A percentile compares a stretch with the other conserved stretches of the same genome.
phyloP scores from a whole-genome alignment of 768 basidiomycete genomes.

The Rubroboletus satanas region DNA sequence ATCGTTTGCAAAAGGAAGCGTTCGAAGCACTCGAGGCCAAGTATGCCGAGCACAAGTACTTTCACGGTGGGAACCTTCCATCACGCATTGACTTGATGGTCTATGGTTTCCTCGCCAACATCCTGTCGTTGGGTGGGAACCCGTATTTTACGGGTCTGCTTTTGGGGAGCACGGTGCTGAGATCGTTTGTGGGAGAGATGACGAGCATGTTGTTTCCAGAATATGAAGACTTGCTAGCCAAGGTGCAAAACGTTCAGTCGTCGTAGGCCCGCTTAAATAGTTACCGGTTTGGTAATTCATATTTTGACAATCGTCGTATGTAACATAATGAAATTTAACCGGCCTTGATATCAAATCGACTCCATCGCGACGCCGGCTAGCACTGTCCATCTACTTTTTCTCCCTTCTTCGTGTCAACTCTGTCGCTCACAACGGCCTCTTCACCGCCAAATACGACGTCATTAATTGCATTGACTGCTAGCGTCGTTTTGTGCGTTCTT shows the following conservation, averaged over 20 bases:
- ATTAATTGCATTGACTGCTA: not conserved
- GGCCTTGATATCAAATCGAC: not conserved
- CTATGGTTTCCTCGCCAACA: constrained; percentile 32
- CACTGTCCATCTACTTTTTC: no score
- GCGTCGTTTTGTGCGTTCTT: constrained; percentile 1
- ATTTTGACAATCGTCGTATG: not conserved
- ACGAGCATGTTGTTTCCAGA: constrained; percentile 28
- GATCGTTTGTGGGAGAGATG: constrained; percentile 21
- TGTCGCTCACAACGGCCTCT: not conserved
- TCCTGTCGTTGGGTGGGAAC: constrained; percentile 17
- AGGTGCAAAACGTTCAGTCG: constrained; percentile 4
- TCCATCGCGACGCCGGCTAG: constrained; percentile 16
- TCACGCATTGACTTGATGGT: constrained; percentile 30
- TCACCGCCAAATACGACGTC: constrained; percentile 7
- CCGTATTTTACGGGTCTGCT: constrained; percentile 27
- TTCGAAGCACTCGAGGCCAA: constrained; percentile 30
- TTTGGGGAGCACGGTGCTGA: constrained; percentile 17
- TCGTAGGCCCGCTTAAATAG: not conserved
- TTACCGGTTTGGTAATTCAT: not conserved
- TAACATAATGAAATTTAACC: not conserved
- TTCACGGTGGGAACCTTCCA: constrained; percentile 26
- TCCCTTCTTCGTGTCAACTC: not conserved
- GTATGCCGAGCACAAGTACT: constrained; percentile 21
- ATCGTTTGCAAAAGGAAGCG: constrained; percentile 28
- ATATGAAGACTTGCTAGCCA: constrained; percentile 18